Base-by-base conservation (phyloP, 106 monocot genomes). In the Vanilla planifolia region DNA sequence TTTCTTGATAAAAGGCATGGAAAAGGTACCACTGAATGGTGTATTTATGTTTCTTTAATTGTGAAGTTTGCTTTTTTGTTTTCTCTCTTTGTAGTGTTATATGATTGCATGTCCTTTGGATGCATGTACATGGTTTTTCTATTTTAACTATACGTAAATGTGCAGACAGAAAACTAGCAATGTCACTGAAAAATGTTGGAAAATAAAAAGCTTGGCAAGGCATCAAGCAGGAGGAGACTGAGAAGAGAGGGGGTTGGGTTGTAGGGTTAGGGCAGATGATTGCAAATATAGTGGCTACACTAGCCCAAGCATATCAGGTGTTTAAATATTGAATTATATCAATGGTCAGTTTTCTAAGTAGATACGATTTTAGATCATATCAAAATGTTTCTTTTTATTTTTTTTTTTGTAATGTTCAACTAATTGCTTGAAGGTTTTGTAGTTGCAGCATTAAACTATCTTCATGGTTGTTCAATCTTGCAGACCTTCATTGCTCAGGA, bases 401-500 rank as follows among this genome's bases (percentile, higher is more conserved):
- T 37, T 37, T 37, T 37, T 37, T 37, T 37, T 37, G 37, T 15
- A 45, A n/a, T 30, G 20, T 19, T 57, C 2, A 35, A 57, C 8
- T 36, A 57, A 34, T 57, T 5, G 37, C 5, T 10, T 37, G 10
- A 37, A 37, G n/a, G n/a, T n/a, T n/a, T n/a, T n/a, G n/a, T n/a
- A n/a, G n/a, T n/a, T n/a, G n/a, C n/a, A n/a, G 57, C 21, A 53
- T 32, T 53, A 32, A 53, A 32, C 35, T 36, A 13, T 47, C 8
- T 21, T 43, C 34, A 23, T 67, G 17, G 11, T 61, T 63, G 46
- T 45, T 50, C 43, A 16, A 21, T 36, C 65, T 6, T 67, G 46
- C 77, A 98, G 96, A 67, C 68, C 19, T 98, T 98, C 55, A 77
- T 91, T 58, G 90, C 91, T 7, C 96, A 98, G 63, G 96, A 98